Evolutionary conservation across 331 rosid species (phyloP).

Genomic region (Acacia pycnantha): DNA sequence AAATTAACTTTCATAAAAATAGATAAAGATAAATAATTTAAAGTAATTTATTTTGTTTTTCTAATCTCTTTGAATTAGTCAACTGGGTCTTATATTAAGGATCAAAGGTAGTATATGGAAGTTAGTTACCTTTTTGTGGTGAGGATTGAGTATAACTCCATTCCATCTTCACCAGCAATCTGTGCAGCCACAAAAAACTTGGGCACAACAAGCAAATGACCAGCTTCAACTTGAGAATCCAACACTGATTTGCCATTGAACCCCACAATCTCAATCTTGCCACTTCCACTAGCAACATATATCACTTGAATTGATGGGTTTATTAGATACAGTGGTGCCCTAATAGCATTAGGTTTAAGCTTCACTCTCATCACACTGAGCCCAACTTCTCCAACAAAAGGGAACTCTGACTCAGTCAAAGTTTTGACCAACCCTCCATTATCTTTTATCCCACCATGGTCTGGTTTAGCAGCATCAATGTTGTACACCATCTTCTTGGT

Average conservation of each 20-base stretch:
- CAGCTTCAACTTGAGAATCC: not conserved
- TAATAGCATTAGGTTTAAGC: not conserved
- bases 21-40: no score
- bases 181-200: not conserved
- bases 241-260: not conserved
- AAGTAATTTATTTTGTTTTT: no score
- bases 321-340: not conserved
- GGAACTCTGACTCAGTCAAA: not conserved
- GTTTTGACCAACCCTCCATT: not conserved
- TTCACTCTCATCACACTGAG: not conserved
- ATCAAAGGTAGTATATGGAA: no score
- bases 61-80: no score
- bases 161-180: not conserved
- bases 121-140: not conserved
- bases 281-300: not conserved
- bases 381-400: not conserved
- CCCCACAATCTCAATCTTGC: conserved; percentile 4
- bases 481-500: not conserved
- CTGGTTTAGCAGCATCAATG: not conserved
- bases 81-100: no score
- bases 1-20: no score
- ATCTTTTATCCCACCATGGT: not conserved
- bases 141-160: not conserved
- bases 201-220: not conserved
- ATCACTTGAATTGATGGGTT: not conserved